These are phyloP conservation scores for Colletotrichum musae DNA, from an alignment of 2,329 filamentous ascomycete genomes.

Conservation along the genomic window DNA sequence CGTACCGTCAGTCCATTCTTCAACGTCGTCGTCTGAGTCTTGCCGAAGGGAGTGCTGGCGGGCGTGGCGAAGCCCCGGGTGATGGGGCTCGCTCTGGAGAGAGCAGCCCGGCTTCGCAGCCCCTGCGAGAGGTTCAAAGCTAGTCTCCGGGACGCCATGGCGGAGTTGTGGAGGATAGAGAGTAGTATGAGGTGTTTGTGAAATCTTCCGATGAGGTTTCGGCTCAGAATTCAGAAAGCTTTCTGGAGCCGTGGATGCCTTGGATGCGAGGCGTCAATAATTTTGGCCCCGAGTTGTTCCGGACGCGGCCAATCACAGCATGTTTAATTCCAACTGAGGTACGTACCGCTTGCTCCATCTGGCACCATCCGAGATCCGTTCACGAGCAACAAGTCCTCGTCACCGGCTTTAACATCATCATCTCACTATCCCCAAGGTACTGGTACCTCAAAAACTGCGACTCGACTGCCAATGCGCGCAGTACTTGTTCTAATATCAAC, in stretches of 20 bases:
- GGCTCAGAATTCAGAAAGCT: slow-evolving; percentile 58
- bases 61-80: slow-evolving; percentile 93
- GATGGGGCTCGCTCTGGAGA: slow-evolving; percentile 83
- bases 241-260: slow-evolving; percentile 60
- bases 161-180: slow-evolving; percentile 65
- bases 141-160: slow-evolving; percentile 97
- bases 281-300: slow-evolving; percentile 56
- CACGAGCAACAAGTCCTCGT: neutral
- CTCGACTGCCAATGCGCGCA: too few species aligned
- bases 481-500: too few species aligned
- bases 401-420: neutral
- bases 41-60: slow-evolving; percentile 75
- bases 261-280: slow-evolving; percentile 56
- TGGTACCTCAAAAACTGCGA: too few species aligned
- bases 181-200: slow-evolving; percentile 70
- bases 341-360: slow-evolving; percentile 18
- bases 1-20: slow-evolving; percentile 96
- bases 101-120: slow-evolving; percentile 88
- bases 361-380: slow-evolving; percentile 24
- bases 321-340: slow-evolving; percentile 26
- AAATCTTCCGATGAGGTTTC: slow-evolving; percentile 59
- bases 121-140: slow-evolving; percentile 94
- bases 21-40: slow-evolving; percentile 96
- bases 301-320: slow-evolving; percentile 54
- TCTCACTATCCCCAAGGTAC: neutral